Percentiles rank a stretch among this genome's conserved stretches.
Conservation (phyloP, 768 basidiomycete genomes). For the Tricholoma flavovirens region DNA sequence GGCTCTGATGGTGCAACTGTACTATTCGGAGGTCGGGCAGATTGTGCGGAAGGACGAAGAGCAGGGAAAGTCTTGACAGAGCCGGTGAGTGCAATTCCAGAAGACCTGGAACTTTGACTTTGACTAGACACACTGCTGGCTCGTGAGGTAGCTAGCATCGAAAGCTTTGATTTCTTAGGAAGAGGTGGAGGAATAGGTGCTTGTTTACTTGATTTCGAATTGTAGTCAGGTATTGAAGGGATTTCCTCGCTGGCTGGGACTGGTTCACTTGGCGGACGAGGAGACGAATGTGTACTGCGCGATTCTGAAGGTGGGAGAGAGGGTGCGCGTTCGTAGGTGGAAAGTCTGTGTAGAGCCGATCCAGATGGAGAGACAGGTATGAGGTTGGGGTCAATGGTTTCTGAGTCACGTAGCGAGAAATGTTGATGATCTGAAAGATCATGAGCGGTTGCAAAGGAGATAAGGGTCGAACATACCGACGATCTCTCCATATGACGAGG, state of each 20-base stretch:
- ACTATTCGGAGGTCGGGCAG: conserved; percentile 36
- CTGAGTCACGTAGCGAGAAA: conserved; percentile 8
- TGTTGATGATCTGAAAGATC: neutral
- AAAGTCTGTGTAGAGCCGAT: conserved; percentile 59
- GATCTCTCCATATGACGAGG: conserved; percentile 59
- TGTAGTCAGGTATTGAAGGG: conserved; percentile 50
- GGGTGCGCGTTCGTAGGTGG: conserved; percentile 52
- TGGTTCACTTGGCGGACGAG: conserved; percentile 36
- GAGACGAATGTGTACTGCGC: conserved; percentile 31
- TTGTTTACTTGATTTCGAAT: conserved; percentile 36
- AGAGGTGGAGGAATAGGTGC: conserved; percentile 11
- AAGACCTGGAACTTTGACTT: conserved; percentile 51
- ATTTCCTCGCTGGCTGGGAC: conserved; percentile 43
- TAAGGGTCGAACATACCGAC: conserved; percentile 38
- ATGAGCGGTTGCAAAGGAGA: neutral
- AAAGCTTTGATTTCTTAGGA: conserved; percentile 60
- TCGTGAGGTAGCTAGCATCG: conserved; percentile 61
- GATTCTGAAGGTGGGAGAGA: conserved; percentile 44
- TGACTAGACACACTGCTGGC: conserved; percentile 40
- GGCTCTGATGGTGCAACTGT: conserved; percentile 18
- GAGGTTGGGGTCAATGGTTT: conserved; percentile 44
- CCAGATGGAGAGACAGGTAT: conserved; percentile 62
- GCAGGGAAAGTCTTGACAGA: conserved; percentile 70
- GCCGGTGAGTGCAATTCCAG: conserved; percentile 46
- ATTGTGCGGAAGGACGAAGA: conserved; percentile 63